Conservation (phyloP, 1,139 yeast species). For the Debaryomyces sp. region DNA sequence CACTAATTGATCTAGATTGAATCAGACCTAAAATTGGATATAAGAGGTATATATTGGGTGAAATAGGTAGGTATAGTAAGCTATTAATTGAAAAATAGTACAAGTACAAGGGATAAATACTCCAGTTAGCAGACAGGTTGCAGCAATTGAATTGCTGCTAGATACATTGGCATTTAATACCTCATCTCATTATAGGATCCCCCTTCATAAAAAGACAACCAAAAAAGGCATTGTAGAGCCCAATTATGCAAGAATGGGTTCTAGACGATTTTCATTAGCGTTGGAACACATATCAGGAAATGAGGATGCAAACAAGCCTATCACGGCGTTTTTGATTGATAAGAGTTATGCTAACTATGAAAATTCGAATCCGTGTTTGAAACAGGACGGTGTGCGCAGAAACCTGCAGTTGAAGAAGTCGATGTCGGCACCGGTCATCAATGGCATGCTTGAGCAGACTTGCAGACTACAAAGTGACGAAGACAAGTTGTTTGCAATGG, state of each 20-base stretch:
- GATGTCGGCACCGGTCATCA: neutral
- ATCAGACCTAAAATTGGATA: too few relatives aligned
- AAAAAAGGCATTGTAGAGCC: neutral
- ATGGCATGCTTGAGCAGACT: neutral
- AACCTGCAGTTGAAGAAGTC: neutral
- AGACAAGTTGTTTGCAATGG: neutral
- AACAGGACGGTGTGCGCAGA: neutral
- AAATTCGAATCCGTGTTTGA: neutral
- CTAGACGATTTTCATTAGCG: constrained; percentile 23
- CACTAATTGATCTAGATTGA: neutral
- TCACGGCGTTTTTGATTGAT: constrained; percentile 5
- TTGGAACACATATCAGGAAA: constrained; percentile 15
- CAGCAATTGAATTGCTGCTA: neutral
- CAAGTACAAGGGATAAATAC: neutral
- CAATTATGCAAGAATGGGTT: constrained; percentile 1
- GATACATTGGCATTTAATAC: neutral
- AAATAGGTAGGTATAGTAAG: neutral
- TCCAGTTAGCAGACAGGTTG: neutral
- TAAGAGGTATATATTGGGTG: neutral
- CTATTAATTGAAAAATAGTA: neutral
- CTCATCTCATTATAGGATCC: neutral
- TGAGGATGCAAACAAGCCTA: neutral
- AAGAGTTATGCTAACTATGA: neutral
- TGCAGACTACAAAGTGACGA: neutral
- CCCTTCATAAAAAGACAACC: neutral